Conservation (phyloP, 148 eudicot species). For the Beta vulgaris region DNA sequence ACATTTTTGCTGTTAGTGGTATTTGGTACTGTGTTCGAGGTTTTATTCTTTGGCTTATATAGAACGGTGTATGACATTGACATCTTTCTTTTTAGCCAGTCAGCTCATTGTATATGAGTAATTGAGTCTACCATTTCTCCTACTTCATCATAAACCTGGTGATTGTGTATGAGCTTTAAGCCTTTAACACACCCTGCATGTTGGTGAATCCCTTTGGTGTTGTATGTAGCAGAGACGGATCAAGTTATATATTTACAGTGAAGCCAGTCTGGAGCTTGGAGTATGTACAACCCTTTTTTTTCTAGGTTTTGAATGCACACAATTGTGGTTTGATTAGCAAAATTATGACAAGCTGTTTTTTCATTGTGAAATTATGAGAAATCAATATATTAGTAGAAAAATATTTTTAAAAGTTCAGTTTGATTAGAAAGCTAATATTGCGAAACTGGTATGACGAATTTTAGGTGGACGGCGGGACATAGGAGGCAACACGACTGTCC, state of each 20-base stretch:
- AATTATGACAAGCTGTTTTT: too few relatives aligned
- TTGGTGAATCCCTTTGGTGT: neutral
- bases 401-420: too few relatives aligned
- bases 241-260: neutral
- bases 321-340: too few relatives aligned
- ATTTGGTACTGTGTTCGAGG: neutral
- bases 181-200: neutral
- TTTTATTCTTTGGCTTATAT: neutral
- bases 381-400: too few relatives aligned
- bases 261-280: neutral
- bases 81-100: too few relatives aligned
- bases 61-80: too few relatives aligned
- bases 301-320: too few relatives aligned
- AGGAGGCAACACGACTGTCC: constrained; percentile 35
- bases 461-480: constrained; percentile 55
- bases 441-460: neutral
- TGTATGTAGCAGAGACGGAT: neutral
- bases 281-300: neutral
- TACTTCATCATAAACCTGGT: neutral
- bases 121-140: neutral
- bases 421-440: too few relatives aligned
- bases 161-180: neutral
- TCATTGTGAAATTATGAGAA: too few relatives aligned
- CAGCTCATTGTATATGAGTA: too few relatives aligned
- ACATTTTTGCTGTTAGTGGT: too few relatives aligned